Evolutionary conservation across 2,329 filamentous ascomycete species (phyloP).

Genomic region (Fusarium fracticaudum): DNA sequence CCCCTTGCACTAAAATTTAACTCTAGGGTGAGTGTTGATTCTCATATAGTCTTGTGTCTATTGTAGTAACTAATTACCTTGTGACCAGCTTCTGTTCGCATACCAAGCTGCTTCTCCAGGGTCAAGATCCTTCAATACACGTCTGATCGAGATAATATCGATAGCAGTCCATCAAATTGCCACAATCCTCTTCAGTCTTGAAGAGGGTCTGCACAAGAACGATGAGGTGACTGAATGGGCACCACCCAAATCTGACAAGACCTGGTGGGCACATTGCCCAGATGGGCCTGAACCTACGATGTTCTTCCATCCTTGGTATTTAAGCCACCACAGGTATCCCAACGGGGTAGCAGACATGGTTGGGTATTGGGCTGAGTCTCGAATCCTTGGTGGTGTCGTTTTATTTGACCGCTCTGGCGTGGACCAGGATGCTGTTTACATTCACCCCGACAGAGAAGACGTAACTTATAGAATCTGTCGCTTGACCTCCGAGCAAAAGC

Average conservation of each 20-base stretch:
- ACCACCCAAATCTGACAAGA: constrained; percentile 25
- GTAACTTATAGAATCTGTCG: background rate
- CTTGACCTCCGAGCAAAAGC: background rate
- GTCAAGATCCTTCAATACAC: constrained; percentile 41
- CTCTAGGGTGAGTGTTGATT: constrained; percentile 1
- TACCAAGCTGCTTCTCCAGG: constrained; percentile 37
- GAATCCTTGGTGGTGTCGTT: background rate
- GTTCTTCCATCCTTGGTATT: constrained; percentile 38
- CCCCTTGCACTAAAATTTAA: constrained; percentile 3
- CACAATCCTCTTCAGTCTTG: constrained; percentile 34
- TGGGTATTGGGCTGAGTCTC: constrained; percentile 3
- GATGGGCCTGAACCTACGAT: constrained; percentile 35
- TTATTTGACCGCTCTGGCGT: background rate
- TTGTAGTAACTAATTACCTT: background rate
- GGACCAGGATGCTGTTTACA: background rate
- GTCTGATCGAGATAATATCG: constrained; percentile 47
- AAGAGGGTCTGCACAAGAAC: constrained; percentile 34
- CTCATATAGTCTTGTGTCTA: background rate
- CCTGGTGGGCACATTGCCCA: constrained; percentile 2
- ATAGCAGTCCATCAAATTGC: constrained; percentile 45
- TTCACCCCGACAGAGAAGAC: background rate
- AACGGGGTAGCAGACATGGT: background rate
- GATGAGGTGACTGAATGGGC: constrained; percentile 36
- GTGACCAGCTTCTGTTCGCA: constrained; percentile 32
- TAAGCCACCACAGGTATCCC: background rate